Evolutionary conservation across 2,329 filamentous ascomycete genomes (phyloP).

Genomic region (Graphilbum fragrans): DNA sequence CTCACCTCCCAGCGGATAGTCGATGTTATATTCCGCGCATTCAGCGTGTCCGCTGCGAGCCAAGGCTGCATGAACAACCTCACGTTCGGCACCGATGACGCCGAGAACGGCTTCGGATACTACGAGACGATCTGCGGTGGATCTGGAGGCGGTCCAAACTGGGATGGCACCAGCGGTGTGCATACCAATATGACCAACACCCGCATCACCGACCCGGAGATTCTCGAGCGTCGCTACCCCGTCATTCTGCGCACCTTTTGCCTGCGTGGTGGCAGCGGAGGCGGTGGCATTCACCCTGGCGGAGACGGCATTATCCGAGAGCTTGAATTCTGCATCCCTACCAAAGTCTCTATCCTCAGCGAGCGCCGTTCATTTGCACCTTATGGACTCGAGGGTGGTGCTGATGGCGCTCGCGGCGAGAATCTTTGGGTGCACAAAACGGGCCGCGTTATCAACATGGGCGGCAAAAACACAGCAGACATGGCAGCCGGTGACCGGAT

Average conservation of each 20-base stretch:
- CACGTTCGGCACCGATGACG: conserved; percentile 16
- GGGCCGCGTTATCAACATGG: no score
- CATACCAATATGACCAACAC: conserved; percentile 21
- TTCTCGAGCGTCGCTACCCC: conserved; percentile 22
- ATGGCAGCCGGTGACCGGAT: no score
- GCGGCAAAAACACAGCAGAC: no score
- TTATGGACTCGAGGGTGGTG: conserved; percentile 21
- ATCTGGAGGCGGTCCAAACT: conserved; percentile 18
- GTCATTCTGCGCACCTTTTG: conserved; percentile 19
- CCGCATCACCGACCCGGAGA: conserved; percentile 19
- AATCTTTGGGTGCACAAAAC: conserved; percentile 11
- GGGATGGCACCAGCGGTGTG: conserved; percentile 17
- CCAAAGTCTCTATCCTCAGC: conserved; percentile 17
- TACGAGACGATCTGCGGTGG: conserved; percentile 23
- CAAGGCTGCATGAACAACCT: conserved; percentile 21
- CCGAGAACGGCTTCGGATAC: conserved; percentile 16
- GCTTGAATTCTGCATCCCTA: conserved; percentile 18
- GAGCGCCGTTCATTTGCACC: conserved; percentile 21
- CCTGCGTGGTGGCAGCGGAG: conserved; percentile 18
- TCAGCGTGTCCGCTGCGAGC: conserved; percentile 14
- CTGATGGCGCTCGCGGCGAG: conserved; percentile 10
- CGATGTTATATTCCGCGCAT: conserved; percentile 46
- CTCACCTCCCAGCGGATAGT: conserved; percentile 71
- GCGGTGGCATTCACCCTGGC: conserved; percentile 17
- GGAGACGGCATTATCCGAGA: conserved; percentile 22